These are phyloP conservation scores for Ceratobasidium sp. DNA, from an alignment of 1,284 basidiomycete genomes.

Conservation along the genomic window DNA sequence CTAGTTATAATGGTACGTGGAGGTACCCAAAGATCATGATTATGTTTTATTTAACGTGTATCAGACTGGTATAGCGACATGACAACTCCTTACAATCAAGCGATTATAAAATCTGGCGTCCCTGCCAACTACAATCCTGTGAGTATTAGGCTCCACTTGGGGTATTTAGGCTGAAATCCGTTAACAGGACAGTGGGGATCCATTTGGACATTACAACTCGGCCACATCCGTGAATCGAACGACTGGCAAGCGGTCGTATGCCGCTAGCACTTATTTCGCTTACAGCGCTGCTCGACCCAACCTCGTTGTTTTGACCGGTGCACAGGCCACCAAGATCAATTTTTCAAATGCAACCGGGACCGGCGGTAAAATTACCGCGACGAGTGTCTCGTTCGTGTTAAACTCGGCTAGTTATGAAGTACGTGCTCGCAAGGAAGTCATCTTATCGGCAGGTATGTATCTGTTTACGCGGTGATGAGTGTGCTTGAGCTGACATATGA, in stretches of 20 bases:
- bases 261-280: conserved; percentile 54
- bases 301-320: conserved; percentile 53
- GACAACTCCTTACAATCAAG: conserved; percentile 42
- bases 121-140: conserved; percentile 45
- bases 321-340: conserved; percentile 53
- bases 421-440: conserved; percentile 57
- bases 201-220: conserved; percentile 47
- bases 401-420: conserved; percentile 52
- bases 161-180: not conserved
- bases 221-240: conserved; percentile 50
- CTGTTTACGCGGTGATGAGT: not conserved
- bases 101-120: conserved; percentile 37
- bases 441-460: conserved; percentile 60
- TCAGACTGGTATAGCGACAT: conserved; percentile 49
- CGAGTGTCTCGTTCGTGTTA: conserved; percentile 53
- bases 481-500: not conserved
- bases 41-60: conserved; percentile 47
- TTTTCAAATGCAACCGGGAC: conserved; percentile 47
- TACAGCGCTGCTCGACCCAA: conserved; percentile 52
- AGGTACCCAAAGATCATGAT: not conserved
- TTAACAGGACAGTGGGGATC: conserved; percentile 29
- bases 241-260: conserved; percentile 54
- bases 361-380: conserved; percentile 51
- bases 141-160: not conserved
- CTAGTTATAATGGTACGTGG: conserved; percentile 55